phyloP scores from a whole-genome alignment of 208 protist species.

The Acanthamoeba castellanii region DNA sequence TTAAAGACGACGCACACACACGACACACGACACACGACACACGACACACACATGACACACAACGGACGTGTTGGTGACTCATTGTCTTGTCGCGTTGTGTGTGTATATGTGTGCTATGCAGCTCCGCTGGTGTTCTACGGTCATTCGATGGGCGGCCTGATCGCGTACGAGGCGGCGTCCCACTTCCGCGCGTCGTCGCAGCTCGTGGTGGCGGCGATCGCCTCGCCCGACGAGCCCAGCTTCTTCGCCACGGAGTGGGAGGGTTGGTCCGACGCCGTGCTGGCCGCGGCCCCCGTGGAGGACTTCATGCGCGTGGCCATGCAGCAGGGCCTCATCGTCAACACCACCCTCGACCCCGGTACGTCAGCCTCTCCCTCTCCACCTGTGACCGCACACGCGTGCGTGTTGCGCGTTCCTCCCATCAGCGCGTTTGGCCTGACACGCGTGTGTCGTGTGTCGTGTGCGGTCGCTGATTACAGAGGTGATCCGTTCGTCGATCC shows the following conservation, averaged over 20 bases:
- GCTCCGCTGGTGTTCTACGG: constrained; percentile 33
- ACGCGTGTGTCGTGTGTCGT: too few relatives aligned
- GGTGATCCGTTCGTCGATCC: background rate
- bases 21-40: too few relatives aligned
- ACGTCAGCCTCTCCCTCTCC: background rate
- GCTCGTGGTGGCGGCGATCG: constrained; percentile 18
- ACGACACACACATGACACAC: too few relatives aligned
- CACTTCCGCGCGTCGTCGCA: background rate
- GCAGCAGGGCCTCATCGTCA: constrained; percentile 24
- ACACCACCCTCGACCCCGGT: background rate
- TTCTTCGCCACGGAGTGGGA: constrained; percentile 15
- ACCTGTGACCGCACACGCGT: too few relatives aligned
- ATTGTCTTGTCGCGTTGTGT: too few relatives aligned
- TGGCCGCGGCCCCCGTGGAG: background rate
- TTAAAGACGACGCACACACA: too few relatives aligned
- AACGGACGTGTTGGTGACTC: too few relatives aligned
- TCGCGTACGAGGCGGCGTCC: constrained; percentile 24
- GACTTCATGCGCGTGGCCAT: constrained; percentile 9
- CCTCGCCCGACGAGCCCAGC: constrained; percentile 42
- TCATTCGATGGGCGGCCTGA: constrained; percentile 41
- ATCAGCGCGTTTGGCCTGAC: too few relatives aligned
- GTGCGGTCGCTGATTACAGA: too few relatives aligned
- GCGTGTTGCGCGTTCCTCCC: too few relatives aligned
- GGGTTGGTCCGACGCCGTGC: background rate
- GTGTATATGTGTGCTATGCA: background rate